Conservation (phyloP, 2,329 filamentous ascomycete genomes). For the Talaromyces sp. region DNA sequence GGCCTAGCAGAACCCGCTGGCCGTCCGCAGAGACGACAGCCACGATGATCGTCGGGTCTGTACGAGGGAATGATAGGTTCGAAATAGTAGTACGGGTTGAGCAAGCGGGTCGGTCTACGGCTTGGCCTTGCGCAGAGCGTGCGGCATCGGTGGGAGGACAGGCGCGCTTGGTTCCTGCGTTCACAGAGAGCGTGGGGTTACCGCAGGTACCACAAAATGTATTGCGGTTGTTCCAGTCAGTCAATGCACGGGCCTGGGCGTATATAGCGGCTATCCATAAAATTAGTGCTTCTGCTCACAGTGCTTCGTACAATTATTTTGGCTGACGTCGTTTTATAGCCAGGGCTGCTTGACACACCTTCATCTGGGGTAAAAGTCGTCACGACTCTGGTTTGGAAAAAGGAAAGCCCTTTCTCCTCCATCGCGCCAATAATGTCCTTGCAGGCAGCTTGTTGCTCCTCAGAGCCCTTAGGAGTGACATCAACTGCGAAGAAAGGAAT, state of each 20-base stretch:
- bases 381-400: slow-evolving; percentile 68
- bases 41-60: slow-evolving; percentile 94
- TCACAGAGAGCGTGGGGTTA: slow-evolving; percentile 66
- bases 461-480: slow-evolving; percentile 70
- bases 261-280: slow-evolving; percentile 74
- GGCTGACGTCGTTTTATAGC: neutral
- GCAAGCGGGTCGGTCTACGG: slow-evolving; percentile 65
- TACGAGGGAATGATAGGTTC: slow-evolving; percentile 89
- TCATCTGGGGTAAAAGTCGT: slow-evolving; percentile 63
- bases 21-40: slow-evolving; percentile 83
- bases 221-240: slow-evolving; percentile 94
- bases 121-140: slow-evolving; percentile 30
- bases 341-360: slow-evolving; percentile 50
- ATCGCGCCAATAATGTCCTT: slow-evolving; percentile 62
- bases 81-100: slow-evolving; percentile 81
- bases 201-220: slow-evolving; percentile 91
- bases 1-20: slow-evolving; percentile 77
- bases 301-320: neutral
- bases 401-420: slow-evolving; percentile 64
- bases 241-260: slow-evolving; percentile 80
- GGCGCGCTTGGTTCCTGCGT: slow-evolving; percentile 49
- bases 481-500: slow-evolving; percentile 88
- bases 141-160: slow-evolving; percentile 50
- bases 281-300: neutral
- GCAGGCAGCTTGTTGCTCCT: slow-evolving; percentile 60